Conservation (phyloP, 306 rosid species). For the Quercus variabilis region DNA sequence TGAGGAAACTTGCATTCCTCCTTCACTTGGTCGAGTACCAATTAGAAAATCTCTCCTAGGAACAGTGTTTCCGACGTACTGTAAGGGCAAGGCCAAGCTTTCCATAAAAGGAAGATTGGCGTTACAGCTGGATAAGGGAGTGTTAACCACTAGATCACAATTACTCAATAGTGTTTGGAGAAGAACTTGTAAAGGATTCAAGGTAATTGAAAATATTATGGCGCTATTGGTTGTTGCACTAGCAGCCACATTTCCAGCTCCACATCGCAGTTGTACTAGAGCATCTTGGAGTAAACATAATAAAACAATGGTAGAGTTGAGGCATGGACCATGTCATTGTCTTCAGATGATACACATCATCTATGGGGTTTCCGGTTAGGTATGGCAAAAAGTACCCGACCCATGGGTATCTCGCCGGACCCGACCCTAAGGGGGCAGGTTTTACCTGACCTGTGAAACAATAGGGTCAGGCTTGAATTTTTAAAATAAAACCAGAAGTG, state of each 20-base stretch:
- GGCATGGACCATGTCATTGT: too few species aligned
- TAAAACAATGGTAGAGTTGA: background rate
- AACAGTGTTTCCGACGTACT: background rate
- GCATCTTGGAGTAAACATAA: slow-evolving; percentile 15
- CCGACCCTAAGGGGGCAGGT: too few species aligned
- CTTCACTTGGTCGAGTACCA: too few species aligned
- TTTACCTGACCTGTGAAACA: too few species aligned
- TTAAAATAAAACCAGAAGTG: too few species aligned
- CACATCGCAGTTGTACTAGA: slow-evolving; percentile 24
- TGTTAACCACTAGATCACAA: slow-evolving; percentile 24
- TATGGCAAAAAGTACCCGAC: too few species aligned
- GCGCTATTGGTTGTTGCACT: slow-evolving; percentile 13
- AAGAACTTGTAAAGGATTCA: slow-evolving; percentile 22
- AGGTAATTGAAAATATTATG: slow-evolving; percentile 16
- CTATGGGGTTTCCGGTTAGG: too few species aligned
- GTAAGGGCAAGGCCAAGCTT: background rate
- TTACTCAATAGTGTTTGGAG: slow-evolving; percentile 3
- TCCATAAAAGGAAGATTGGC: slow-evolving; percentile 18
- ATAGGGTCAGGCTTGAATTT: too few species aligned
- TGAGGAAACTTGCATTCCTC: too few species aligned
- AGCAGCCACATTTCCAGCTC: slow-evolving; percentile 23
- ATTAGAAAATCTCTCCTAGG: background rate
- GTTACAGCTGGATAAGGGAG: slow-evolving; percentile 34
- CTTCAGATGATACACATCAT: rapidly evolving
- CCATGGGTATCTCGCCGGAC: too few species aligned